Base-by-base conservation (phyloP, 176 grass and related monocot genomes). In the Carex pumila region DNA sequence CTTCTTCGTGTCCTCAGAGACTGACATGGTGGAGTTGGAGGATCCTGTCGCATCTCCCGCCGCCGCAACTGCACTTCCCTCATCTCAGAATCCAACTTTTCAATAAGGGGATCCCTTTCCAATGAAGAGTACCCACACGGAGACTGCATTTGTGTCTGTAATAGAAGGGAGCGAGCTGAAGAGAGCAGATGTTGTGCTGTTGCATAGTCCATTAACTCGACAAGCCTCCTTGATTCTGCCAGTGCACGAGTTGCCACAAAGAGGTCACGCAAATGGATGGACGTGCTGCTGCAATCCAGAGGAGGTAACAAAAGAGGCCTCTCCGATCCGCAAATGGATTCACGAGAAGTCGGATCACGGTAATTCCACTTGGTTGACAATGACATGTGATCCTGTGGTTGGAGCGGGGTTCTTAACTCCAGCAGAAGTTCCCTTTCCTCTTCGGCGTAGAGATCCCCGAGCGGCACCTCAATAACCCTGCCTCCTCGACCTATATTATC, bases 391-490 rank as follows among this genome's bases (percentile, higher is more conserved):
- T 71, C 54, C 17, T 60, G 77, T 21, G 62, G 65, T 73, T 19
- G 7, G 57, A 91, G 30, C 8, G 93, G 91, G 65, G 81, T 87
- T 17, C 96, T 86, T 68, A 99, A 62, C 93, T 99, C 96, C 55
- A 99, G 68, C 76, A 99, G 89, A 79, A 99, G 87, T 87, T 99
- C 91, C 17, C 86, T 87, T 83, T 95, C 96, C 84, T 99, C 96
- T 80, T 91, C 96, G 34, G 96, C 86, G 71, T 94, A 95, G 84
- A 99, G 92, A 79, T 99, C 89, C 47, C 96, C 96, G 0, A 99
- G 87, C 9, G 83, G 83, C 9, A 98, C 57, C 25, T 61, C 49
- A 12, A 34, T 36, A 21, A 74, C 66, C 41, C 83, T 84, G 1
- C 67, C 79, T 12, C 39, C 57, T 11, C 84, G 54, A 57, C 65